Evolutionary conservation across 768 basidiomycete genomes (phyloP).

Genomic region (Podaxis rugospora): DNA sequence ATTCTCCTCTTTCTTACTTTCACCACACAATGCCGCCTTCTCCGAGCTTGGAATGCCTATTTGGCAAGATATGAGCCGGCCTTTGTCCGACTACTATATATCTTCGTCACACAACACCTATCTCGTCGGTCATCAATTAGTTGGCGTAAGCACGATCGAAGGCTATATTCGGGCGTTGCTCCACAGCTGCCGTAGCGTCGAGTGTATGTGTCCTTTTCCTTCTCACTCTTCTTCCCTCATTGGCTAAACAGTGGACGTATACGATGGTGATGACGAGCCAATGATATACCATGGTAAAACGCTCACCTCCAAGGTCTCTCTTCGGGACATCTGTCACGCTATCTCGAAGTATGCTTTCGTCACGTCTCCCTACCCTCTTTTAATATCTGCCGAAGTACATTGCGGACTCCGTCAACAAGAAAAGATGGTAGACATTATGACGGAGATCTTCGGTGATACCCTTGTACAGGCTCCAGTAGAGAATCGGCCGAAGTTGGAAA

Average conservation of each 20-base stretch:
- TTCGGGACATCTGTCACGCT: conserved; percentile 78
- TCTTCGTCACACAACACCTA: conserved; percentile 93
- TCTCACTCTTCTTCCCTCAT: background rate
- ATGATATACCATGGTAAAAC: conserved; percentile 89
- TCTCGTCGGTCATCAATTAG: conserved; percentile 79
- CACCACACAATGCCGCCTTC: conserved; percentile 64
- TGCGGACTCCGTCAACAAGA: conserved; percentile 79
- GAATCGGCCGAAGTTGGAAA: conserved; percentile 39
- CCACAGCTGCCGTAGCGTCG: conserved; percentile 90
- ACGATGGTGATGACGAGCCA: conserved; percentile 82
- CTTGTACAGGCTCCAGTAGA: conserved; percentile 38
- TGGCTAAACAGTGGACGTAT: conserved; percentile 73
- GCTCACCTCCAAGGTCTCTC: conserved; percentile 75
- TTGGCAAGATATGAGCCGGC: conserved; percentile 84
- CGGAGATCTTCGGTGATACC: conserved; percentile 36
- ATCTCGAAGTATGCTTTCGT: conserved; percentile 89
- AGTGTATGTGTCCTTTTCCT: conserved; percentile 50
- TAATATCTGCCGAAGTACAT: conserved; percentile 92
- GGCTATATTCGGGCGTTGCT: conserved; percentile 90
- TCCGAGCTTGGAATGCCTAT: conserved; percentile 38
- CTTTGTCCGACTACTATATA: conserved; percentile 85
- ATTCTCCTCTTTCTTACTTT: conserved; percentile 78
- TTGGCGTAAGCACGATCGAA: conserved; percentile 87
- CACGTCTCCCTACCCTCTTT: conserved; percentile 85
- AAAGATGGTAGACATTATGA: conserved; percentile 73